Evolutionary conservation across 192 early-diverging fungal species (phyloP).

Genomic region (Gorgonomyces haynaldii): DNA sequence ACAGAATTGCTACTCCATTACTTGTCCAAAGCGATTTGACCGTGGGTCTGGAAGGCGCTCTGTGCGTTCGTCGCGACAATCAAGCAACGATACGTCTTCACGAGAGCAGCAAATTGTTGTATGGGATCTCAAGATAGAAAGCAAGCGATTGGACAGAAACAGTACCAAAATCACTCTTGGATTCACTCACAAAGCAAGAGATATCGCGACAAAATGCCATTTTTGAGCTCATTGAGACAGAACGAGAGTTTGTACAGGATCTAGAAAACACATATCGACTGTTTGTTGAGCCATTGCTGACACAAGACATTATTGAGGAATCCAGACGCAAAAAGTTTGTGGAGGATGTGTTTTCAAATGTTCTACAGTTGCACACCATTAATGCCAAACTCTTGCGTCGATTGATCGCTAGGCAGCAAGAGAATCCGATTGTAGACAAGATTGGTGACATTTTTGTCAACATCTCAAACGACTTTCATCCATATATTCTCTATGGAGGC

Average conservation of each 20-base stretch:
- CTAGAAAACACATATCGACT: slow-evolving; percentile 44
- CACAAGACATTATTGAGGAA: slow-evolving; percentile 49
- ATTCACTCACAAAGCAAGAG: slow-evolving; percentile 60
- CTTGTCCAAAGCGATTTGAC: slow-evolving; percentile 61
- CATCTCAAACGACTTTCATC: slow-evolving; percentile 57
- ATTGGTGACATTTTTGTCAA: slow-evolving; percentile 77
- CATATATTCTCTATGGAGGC: slow-evolving; percentile 77
- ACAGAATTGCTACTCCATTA: slow-evolving; percentile 77
- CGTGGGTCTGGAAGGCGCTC: too few relatives aligned
- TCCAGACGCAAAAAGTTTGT: slow-evolving; percentile 57
- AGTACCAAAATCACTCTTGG: slow-evolving; percentile 61
- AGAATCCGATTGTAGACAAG: slow-evolving; percentile 58
- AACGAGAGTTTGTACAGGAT: slow-evolving; percentile 85
- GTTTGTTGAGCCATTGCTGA: slow-evolving; percentile 20
- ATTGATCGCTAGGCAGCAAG: slow-evolving; percentile 28
- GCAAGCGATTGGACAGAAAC: slow-evolving; percentile 58
- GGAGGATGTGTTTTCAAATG: slow-evolving; percentile 40
- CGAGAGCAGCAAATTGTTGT: neutral
- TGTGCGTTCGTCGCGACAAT: too few relatives aligned
- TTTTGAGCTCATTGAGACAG: slow-evolving; percentile 83
- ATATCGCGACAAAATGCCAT: slow-evolving; percentile 86
- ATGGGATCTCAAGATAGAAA: neutral
- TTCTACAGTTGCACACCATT: slow-evolving; percentile 20
- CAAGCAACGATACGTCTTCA: neutral
- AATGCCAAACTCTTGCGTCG: slow-evolving; percentile 23